phyloP scores from a whole-genome alignment of 495 filamentous ascomycete genomes.

The Xylaria curta region DNA sequence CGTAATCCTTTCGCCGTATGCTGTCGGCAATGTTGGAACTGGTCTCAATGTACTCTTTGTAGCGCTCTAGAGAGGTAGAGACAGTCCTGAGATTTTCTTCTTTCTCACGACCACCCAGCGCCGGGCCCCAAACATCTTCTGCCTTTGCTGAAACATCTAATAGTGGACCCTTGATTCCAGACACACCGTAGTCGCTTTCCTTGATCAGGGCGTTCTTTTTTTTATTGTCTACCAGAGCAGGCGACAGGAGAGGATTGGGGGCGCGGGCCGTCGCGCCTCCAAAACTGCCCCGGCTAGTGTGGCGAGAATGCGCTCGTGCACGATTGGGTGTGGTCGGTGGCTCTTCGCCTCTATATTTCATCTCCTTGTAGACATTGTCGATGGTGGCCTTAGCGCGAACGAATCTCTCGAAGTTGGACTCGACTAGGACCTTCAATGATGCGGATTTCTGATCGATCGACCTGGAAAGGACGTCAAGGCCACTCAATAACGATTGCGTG shows the following conservation, averaged over 20 bases:
- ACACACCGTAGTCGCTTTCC: constrained; percentile 93
- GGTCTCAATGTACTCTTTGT: constrained; percentile 81
- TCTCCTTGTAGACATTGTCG: constrained; percentile 96
- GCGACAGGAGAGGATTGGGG: constrained; percentile 41
- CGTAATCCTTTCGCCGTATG: constrained; percentile 89
- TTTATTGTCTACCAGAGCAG: constrained; percentile 53
- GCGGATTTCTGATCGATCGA: constrained; percentile 98
- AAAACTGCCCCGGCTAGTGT: constrained; percentile 68
- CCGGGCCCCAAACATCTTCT: constrained; percentile 96
- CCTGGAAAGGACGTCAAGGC: constrained; percentile 79
- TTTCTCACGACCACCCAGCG: constrained; percentile 87
- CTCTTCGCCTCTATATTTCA: constrained; percentile 84
- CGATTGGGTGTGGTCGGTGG: constrained; percentile 53
- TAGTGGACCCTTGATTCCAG: constrained; percentile 85
- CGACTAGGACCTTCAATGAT: constrained; percentile 91
- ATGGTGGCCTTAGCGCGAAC: constrained; percentile 96
- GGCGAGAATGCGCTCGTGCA: constrained; percentile 61
- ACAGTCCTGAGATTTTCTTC: constrained; percentile 84
- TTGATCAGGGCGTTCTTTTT: constrained; percentile 90
- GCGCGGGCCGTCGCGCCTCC: constrained; percentile 53
- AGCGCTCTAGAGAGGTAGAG: constrained; percentile 72
- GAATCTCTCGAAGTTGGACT: constrained; percentile 97
- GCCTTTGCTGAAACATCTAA: constrained; percentile 90
- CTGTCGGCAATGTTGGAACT: constrained; percentile 77
- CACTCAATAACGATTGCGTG: constrained; percentile 76